Conservation (phyloP, 2,329 filamentous ascomycete species). For the Pseudogymnoascus sp. region DNA sequence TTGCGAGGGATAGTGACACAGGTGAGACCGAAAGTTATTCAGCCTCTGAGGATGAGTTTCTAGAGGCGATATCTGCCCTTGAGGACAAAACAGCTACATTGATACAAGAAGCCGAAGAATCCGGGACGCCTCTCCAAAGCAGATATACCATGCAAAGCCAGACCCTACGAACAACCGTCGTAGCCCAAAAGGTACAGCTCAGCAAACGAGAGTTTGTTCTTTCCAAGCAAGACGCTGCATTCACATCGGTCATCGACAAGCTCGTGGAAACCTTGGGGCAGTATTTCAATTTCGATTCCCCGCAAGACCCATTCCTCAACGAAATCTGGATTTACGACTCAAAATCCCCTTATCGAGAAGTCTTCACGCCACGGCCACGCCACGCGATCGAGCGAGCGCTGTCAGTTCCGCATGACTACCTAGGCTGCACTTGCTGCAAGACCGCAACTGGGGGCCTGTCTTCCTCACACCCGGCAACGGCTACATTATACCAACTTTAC, state of each 20-base stretch:
- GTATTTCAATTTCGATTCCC: constrained; percentile 35
- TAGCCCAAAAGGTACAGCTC: constrained; percentile 73
- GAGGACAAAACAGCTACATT: constrained; percentile 41
- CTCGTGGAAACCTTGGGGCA: constrained; percentile 43
- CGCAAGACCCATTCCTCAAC: constrained; percentile 49
- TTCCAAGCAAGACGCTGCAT: constrained; percentile 61
- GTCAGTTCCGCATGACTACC: constrained; percentile 65
- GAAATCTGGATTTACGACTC: constrained; percentile 73
- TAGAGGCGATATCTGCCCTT: constrained; percentile 24
- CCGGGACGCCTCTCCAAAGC: constrained; percentile 53
- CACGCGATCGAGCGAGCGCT: constrained; percentile 64
- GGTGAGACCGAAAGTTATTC: constrained; percentile 26
- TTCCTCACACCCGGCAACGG: constrained; percentile 58
- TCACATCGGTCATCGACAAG: constrained; percentile 56
- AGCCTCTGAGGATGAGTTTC: constrained; percentile 19
- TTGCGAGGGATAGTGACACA: constrained; percentile 18
- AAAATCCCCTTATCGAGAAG: constrained; percentile 59
- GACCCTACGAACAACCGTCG: constrained; percentile 66
- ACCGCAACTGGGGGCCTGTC: constrained; percentile 41
- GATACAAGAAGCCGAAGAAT: constrained; percentile 36
- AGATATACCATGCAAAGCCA: constrained; percentile 66
- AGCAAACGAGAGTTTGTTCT: constrained; percentile 66
- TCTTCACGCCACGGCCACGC: constrained; percentile 68
- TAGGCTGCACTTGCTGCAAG: constrained; percentile 63
- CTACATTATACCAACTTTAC: constrained; percentile 72